Percentiles rank a stretch among this genome's conserved stretches.
phyloP scores from a whole-genome alignment of 345 rosid species.

The Eucalyptus pauciflora region DNA sequence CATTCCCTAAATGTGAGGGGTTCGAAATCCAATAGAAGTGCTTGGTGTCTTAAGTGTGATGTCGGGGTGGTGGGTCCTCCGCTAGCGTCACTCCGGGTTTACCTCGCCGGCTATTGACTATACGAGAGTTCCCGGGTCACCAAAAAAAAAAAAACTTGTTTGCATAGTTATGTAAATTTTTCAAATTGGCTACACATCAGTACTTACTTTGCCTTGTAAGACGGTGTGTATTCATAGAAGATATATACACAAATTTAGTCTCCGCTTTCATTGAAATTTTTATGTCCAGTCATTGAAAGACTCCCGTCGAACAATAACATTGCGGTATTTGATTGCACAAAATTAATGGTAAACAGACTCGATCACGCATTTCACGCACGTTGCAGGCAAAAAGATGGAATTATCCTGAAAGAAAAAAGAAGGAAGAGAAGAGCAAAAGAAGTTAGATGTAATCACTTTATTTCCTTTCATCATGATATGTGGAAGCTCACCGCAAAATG shows the following conservation, averaged over 20 bases:
- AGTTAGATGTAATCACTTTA: not conserved
- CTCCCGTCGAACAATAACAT: not conserved
- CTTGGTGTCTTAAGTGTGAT: no score
- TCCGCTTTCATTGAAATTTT: not conserved
- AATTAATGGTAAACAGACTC: not conserved
- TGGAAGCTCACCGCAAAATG: not conserved
- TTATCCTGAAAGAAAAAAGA: not conserved
- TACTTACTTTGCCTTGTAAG: not conserved
- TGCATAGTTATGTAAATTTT: not conserved
- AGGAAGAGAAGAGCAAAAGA: not conserved
- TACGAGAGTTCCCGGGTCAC: no score
- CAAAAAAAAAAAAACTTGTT: not conserved
- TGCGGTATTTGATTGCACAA: not conserved
- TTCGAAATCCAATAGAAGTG: no score
- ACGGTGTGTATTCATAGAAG: not conserved
- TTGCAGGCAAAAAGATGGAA: not conserved
- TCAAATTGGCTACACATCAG: not conserved
- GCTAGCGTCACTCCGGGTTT: no score
- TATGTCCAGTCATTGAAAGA: not conserved
- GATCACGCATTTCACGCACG: not conserved
- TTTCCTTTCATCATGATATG: not conserved
- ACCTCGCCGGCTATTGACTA: no score
- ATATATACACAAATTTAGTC: not conserved
- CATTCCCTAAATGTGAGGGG: no score
- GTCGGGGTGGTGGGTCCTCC: no score